Base-by-base conservation (phyloP, 305 asterid species). In the Salvia sclarea region DNA sequence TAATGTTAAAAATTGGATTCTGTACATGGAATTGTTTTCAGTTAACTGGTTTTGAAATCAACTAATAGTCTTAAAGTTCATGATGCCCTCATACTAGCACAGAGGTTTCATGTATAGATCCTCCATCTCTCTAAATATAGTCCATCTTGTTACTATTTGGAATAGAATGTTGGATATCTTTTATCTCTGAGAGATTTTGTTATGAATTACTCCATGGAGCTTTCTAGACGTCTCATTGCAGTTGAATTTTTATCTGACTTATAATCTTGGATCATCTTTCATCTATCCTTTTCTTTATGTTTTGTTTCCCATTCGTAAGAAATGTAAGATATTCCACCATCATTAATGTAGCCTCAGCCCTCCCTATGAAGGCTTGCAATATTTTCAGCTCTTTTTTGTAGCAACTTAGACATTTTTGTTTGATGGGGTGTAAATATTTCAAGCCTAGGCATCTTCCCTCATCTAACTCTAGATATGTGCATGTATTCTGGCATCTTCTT, bases 401-500 rank as follows among this genome's bases (percentile, higher is more conserved):
- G 43, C 57, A 3, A 43, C 45, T 9, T 24, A 17, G 24, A 7
- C 14, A 7, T 61, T 31, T 14, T 53, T 38, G 5, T 21, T 3
- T 38, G 24, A 50, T 12, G 57, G 52, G 45, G 59, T 22, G n/a
- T 53, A 44, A 18, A 13, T 66, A 68, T 43, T 22, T 20, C 4
- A 7, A 30, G 22, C 44, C 53, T 22, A 20, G 38, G 11, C 48
- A 61, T 40, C 38, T 11, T 52, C 38, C 54, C 12, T 67, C 45
- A 66, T 61, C 21, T 6, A 22, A 54, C 33, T 30, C 18, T 21
- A 24, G 13, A 7, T 52, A 7, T 10, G 6, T 61, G 12, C 48
- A 63, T 22, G 55, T 49, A 16, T 38, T 55, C 40, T 70, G 22
- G 40, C 61, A 22, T 25, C 37, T 45, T 72, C 61, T 43, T 48